Evolutionary conservation across 306 rosid genomes (phyloP).

Genomic region (Morella rubra): DNA sequence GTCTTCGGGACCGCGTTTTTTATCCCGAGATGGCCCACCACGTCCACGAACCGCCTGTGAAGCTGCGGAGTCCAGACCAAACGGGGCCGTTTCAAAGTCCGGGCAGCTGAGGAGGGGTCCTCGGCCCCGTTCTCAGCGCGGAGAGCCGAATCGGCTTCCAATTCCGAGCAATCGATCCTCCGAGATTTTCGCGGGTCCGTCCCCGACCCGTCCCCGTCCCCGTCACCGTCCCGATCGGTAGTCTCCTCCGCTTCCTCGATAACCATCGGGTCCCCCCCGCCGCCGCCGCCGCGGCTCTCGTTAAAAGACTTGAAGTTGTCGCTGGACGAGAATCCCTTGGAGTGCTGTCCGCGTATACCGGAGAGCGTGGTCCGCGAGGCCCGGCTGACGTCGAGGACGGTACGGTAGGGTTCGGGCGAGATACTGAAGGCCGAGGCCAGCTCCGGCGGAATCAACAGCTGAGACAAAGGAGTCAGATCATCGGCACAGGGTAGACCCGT

Average conservation of each 20-base stretch:
- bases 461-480: conserved; percentile 74
- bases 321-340: conserved; percentile 44
- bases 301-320: conserved; percentile 35
- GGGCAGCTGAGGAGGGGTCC: conserved; percentile 35
- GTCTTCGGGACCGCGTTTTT: conserved; percentile 92
- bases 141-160: conserved; percentile 57
- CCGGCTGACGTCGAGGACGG: conserved; percentile 63
- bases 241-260: conserved; percentile 43
- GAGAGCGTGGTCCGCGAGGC: conserved; percentile 74
- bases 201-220: conserved; percentile 46
- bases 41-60: conserved; percentile 91
- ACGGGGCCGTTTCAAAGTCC: conserved; percentile 65
- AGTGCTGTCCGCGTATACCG: conserved; percentile 45
- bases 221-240: conserved; percentile 44
- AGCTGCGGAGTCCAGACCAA: conserved; percentile 93
- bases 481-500: conserved; percentile 58
- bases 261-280: conserved; percentile 38
- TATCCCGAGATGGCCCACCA: conserved; percentile 82
- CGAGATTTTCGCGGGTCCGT: conserved; percentile 59
- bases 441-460: conserved; percentile 65
- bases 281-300: conserved; percentile 11
- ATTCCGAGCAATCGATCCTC: conserved; percentile 50
- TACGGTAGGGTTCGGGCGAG: conserved; percentile 62
- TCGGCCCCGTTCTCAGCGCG: conserved; percentile 42
- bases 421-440: conserved; percentile 88